phyloP scores from a whole-genome alignment of 139 green algal species.

The Coccomyxa sp. region DNA sequence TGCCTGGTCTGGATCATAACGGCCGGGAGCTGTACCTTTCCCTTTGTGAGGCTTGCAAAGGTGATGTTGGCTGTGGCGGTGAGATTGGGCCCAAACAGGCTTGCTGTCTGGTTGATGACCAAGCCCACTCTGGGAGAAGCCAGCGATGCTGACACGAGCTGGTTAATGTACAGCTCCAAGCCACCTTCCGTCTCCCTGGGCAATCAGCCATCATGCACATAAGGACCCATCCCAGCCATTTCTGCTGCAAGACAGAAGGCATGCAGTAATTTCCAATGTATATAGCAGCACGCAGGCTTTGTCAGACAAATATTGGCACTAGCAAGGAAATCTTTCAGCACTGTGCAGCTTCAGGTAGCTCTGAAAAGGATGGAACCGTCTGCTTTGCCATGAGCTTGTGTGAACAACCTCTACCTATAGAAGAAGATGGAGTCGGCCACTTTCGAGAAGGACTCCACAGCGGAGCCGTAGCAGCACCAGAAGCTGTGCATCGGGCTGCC shows the following conservation, averaged over 20 bases:
- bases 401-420: slow-evolving; percentile 8
- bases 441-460: slow-evolving; percentile 58
- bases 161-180: slow-evolving; percentile 34
- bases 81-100: not conserved
- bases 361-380: not conserved
- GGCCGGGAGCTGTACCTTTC: not conserved
- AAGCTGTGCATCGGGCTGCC: slow-evolving; percentile 47
- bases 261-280: no score
- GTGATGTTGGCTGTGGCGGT: slow-evolving; percentile 3
- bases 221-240: not conserved
- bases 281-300: no score
- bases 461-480: slow-evolving; percentile 73
- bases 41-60: not conserved
- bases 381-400: not conserved
- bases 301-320: no score
- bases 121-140: slow-evolving; percentile 16
- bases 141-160: slow-evolving; percentile 28
- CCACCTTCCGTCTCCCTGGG: not conserved
- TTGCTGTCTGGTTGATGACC: slow-evolving; percentile 7
- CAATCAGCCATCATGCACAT: not conserved
- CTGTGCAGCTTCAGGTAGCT: not conserved
- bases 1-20: no score
- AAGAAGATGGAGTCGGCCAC: slow-evolving; percentile 68
- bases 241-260: not conserved
- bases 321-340: not conserved